Conservation (phyloP, 169 alveolate genomes). For the Cryptosporidium andersoni region DNA sequence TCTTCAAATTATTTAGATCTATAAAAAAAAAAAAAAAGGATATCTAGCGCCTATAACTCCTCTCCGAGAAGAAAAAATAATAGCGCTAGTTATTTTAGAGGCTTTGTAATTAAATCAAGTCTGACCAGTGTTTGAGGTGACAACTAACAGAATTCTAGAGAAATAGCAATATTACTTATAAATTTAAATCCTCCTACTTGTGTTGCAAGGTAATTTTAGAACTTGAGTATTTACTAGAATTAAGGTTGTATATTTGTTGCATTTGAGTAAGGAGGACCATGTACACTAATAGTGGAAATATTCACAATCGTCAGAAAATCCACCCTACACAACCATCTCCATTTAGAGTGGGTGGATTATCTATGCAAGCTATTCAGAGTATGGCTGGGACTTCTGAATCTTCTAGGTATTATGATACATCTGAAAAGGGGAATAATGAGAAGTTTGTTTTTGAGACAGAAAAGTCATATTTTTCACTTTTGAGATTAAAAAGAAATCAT, state of each 20-base stretch:
- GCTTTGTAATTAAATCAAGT: not conserved
- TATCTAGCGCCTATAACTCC: conserved; percentile 62
- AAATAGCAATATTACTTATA: not conserved
- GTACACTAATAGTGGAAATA: conserved; percentile 23
- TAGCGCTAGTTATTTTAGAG: not conserved
- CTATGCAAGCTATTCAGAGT: conserved; percentile 62
- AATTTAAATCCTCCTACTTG: not conserved
- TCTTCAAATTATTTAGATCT: too few relatives aligned
- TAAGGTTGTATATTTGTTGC: not conserved
- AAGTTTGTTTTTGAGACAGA: conserved; percentile 32
- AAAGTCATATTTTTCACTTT: conserved; percentile 23
- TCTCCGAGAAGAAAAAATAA: conserved; percentile 59
- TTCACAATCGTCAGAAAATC: conserved; percentile 61
- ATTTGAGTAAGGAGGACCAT: not conserved
- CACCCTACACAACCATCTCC: conserved; percentile 37
- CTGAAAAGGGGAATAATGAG: conserved; percentile 30
- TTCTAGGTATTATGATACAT: conserved; percentile 38
- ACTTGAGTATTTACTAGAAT: not conserved
- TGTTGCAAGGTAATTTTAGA: not conserved
- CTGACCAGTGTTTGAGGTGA: not conserved
- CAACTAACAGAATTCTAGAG: not conserved
- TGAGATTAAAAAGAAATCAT: conserved; percentile 19
- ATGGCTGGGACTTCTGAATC: conserved; percentile 70
- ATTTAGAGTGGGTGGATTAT: conserved; percentile 46
- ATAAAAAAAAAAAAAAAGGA: not conserved